Conservation (phyloP, 2,329 filamentous ascomycete genomes). For the Anthostomella pinea region DNA sequence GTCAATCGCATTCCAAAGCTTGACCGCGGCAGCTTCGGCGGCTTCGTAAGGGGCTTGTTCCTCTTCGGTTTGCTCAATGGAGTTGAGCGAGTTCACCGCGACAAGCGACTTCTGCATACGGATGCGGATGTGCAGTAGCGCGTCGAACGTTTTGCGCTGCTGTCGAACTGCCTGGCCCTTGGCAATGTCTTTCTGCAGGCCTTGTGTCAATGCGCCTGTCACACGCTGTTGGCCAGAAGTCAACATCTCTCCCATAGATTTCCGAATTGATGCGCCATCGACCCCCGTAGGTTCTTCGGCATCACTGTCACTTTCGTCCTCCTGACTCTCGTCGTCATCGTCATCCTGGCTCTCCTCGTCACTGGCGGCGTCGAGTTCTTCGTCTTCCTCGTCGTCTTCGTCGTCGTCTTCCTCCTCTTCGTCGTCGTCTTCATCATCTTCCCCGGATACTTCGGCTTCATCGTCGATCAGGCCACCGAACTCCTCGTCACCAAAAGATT, state of each 20-base stretch:
- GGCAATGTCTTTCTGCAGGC: conserved; percentile 71
- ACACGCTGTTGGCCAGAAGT: conserved; percentile 64
- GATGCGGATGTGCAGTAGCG: conserved; percentile 85
- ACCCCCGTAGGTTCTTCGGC: conserved; percentile 31
- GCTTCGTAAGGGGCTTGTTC: conserved; percentile 61
- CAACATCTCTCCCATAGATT: conserved; percentile 66
- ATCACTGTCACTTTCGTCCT: conserved; percentile 34
- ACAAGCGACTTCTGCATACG: conserved; percentile 89
- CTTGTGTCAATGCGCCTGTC: conserved; percentile 57
- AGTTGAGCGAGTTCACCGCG: conserved; percentile 70
- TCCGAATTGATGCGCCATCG: conserved; percentile 39
- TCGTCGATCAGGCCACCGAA: conserved; percentile 14
- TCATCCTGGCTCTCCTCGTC: conserved; percentile 24
- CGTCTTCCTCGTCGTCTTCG: conserved; percentile 25
- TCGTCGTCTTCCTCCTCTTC: conserved; percentile 30
- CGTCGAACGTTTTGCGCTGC: conserved; percentile 83
- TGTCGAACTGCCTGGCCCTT: conserved; percentile 85
- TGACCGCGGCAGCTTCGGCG: conserved; percentile 81
- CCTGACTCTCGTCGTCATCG: conserved; percentile 34
- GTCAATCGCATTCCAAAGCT: conserved; percentile 79
- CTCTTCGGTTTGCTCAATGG: conserved; percentile 42
- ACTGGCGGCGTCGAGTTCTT: background rate
- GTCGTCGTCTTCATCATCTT: conserved; percentile 7
- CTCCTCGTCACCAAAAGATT: conserved; percentile 16
- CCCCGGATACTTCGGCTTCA: conserved; percentile 17